Percentiles rank a stretch among this genome's conserved stretches.
phyloP scores from a whole-genome alignment of 345 rosid species.

The Aurinia saxatilis region DNA sequence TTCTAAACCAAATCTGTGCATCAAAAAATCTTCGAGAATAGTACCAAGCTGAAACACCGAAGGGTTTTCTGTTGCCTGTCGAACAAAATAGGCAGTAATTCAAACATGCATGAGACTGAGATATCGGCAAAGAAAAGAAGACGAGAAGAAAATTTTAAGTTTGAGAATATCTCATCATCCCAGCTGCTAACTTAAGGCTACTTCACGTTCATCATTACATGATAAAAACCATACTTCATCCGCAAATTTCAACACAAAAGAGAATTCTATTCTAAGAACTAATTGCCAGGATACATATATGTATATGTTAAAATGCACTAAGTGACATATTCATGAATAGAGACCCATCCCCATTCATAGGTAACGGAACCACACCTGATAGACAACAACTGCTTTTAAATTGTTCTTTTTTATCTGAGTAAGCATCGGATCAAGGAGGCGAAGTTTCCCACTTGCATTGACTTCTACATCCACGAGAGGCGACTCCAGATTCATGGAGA shows the following conservation, averaged over 20 bases:
- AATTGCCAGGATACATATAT: neutral
- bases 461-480: constrained; percentile 57
- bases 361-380: constrained; percentile 55
- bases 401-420: constrained; percentile 41
- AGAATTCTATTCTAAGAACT: neutral
- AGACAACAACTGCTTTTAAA: constrained; percentile 64
- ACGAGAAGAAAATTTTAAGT: neutral
- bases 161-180: neutral
- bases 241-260: neutral
- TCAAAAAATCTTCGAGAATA: constrained; percentile 77
- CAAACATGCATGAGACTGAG: constrained; percentile 1
- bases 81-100: neutral
- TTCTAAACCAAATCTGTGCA: constrained; percentile 63
- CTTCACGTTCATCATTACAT: constrained; percentile 15
- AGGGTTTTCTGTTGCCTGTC: constrained; percentile 50
- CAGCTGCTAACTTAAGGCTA: constrained; percentile 2
- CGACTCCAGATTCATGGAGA: constrained; percentile 31
- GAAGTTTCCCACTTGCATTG: constrained; percentile 88
- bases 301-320: neutral
- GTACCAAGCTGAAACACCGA: constrained; percentile 57
- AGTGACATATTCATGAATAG: constrained; percentile 2
- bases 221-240: constrained; percentile 4
- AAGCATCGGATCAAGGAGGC: constrained; percentile 72
- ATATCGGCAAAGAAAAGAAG: neutral
- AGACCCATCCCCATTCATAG: neutral